Evolutionary conservation across 192 early-diverging fungal genomes (phyloP).

Genomic region (Backusella tuberculispora): DNA sequence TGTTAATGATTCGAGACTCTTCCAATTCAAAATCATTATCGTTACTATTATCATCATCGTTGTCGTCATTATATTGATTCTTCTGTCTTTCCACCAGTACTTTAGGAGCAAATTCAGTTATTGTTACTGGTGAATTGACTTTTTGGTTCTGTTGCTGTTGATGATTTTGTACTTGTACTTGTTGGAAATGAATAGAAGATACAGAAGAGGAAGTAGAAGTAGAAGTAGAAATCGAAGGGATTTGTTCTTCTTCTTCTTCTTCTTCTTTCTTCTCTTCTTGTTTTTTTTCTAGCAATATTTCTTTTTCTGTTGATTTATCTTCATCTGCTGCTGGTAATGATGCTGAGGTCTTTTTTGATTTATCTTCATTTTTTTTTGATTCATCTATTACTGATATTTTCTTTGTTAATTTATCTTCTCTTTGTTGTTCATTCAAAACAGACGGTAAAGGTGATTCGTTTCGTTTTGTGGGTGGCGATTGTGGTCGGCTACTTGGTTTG

Average conservation of each 20-base stretch:
- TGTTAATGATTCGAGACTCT: background rate
- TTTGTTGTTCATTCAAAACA: background rate
- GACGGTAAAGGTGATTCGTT: conserved; percentile 9
- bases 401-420: background rate
- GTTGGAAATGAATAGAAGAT: background rate
- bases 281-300: background rate
- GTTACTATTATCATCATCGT: too few relatives aligned
- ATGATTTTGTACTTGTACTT: background rate
- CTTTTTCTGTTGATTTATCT: background rate
- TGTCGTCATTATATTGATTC: background rate
- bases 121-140: background rate
- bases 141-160: background rate
- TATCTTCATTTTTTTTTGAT: background rate
- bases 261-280: background rate
- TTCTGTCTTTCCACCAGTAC: background rate
- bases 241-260: background rate
- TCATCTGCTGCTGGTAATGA: background rate
- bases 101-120: background rate
- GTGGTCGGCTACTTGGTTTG: conserved; percentile 9
- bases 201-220: conserved; percentile 7
- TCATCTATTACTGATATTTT: background rate
- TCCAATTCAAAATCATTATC: background rate
- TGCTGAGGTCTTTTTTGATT: background rate
- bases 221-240: background rate
- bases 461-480: conserved; percentile 22